Evolutionary conservation across 2,329 filamentous ascomycete species (phyloP).

Genomic region (Camptophora hylomeconis): DNA sequence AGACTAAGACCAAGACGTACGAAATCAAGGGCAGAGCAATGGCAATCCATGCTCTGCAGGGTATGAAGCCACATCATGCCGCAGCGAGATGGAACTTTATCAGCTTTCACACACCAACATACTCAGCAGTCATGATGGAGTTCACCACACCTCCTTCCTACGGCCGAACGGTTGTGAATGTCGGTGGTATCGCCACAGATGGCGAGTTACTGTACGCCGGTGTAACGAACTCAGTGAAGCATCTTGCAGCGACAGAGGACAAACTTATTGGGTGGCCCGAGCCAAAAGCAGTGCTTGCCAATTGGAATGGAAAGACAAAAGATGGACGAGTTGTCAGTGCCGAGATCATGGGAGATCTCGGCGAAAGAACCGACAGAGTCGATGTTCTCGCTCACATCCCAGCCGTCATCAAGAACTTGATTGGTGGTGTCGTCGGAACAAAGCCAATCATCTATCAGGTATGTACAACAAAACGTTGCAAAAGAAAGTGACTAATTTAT

Average conservation of each 20-base stretch:
- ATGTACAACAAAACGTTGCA: conserved; percentile 19
- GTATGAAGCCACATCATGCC: conserved; percentile 98
- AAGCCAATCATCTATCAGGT: conserved; percentile 98
- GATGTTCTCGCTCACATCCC: conserved; percentile 97
- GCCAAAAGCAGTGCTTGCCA: conserved; percentile 60
- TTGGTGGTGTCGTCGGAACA: conserved; percentile 75
- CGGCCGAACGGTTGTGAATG: conserved; percentile 67
- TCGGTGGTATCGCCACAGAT: conserved; percentile 69
- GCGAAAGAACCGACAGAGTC: conserved; percentile 61
- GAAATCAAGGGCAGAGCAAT: conserved; percentile 70
- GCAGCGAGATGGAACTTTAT: conserved; percentile 85
- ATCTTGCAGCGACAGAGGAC: conserved; percentile 60
- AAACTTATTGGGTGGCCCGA: conserved; percentile 77
- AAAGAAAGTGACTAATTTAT: conserved; percentile 1
- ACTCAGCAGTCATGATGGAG: conserved; percentile 89
- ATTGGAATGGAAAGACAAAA: conserved; percentile 65
- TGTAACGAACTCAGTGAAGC: conserved; percentile 49
- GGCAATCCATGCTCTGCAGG: conserved; percentile 78
- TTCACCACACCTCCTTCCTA: conserved; percentile 91
- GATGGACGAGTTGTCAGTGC: conserved; percentile 63
- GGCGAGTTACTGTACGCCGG: conserved; percentile 67
- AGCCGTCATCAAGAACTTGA: conserved; percentile 87
- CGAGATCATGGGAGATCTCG: conserved; percentile 55
- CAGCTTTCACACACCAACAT: conserved; percentile 75
- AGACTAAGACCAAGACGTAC: conserved; percentile 66